These are phyloP conservation scores for Gnaphalium uliginosum DNA, from an alignment of 129 eudicot species.

Conservation along the genomic window DNA sequence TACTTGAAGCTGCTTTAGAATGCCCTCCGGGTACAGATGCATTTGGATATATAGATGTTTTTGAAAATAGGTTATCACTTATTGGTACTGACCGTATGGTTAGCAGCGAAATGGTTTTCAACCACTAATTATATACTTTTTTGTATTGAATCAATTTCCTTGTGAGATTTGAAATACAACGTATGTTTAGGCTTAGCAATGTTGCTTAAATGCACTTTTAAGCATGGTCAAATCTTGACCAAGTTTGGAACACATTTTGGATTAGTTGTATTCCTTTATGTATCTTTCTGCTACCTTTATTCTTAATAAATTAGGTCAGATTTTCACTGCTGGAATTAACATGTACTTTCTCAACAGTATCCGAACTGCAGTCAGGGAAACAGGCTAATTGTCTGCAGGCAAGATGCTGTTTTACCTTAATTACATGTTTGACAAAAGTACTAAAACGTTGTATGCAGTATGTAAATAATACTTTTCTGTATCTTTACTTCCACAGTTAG, in stretches of 20 bases:
- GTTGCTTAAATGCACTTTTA: background rate
- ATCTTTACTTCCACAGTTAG: slow-evolving; percentile 11
- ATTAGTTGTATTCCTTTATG: background rate
- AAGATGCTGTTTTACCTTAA: background rate
- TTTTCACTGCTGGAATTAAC: background rate
- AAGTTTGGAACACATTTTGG: background rate
- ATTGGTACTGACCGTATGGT: slow-evolving; percentile 70
- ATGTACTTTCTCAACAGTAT: background rate
- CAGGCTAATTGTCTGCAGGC: background rate
- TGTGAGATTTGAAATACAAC: slow-evolving; percentile 4
- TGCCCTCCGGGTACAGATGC: slow-evolving; percentile 87
- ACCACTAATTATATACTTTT: slow-evolving; percentile 18
- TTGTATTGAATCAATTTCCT: background rate
- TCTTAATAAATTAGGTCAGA: background rate
- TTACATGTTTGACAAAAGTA: background rate
- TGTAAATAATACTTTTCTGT: background rate
- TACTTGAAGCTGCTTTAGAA: slow-evolving; percentile 94
- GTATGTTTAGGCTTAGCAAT: background rate
- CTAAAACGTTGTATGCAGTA: background rate
- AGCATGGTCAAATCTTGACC: background rate
- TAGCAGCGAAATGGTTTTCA: slow-evolving; percentile 70
- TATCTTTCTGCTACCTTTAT: background rate
- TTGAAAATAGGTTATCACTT: slow-evolving; percentile 67
- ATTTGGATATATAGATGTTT: slow-evolving; percentile 77
- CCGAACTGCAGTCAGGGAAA: background rate